Base-by-base conservation (phyloP, 2,329 filamentous ascomycete genomes). In the Fusarium sp. region DNA sequence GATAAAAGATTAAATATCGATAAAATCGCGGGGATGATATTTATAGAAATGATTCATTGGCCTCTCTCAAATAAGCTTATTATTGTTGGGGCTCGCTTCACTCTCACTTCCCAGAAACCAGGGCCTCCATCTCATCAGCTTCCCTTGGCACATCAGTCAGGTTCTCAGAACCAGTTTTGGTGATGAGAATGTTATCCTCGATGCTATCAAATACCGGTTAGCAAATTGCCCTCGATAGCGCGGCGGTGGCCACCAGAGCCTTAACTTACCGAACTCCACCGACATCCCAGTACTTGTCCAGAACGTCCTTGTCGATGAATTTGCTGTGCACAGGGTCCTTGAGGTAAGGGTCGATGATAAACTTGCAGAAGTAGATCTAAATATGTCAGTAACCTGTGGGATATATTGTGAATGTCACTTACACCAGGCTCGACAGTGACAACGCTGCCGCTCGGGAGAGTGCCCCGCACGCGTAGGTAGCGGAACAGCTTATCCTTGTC, bases 341-440 rank as follows among this genome's bases (percentile, higher is more conserved):
- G 18, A 97, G 85, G 79, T 92, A 96, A 0, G 94, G 93, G 48
- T 92, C 89, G 69, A 98, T 93, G 72, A 97, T 97, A 79, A 95
- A 97, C 26, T 90, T 89, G 82, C 94, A 97, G 82, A 98, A 98
- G 83, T 98, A 98, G 71, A 95, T 91, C 89, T 91, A 68, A 30
- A 22, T n/a, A 15, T 15, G 56, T 74, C 39, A 78, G 63, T 5
- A 30, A 14, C 28, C 6, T 16, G 13, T 20, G 15, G 28, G 24
- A 20, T 15, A 13, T 2, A 8, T 14, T 22, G 18, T 14, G 36
- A 11, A 26, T 8, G 31, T 4, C 20, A 86, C 90, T 82, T 86
- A 93, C 90, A 53, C 96, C 96, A 18, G 96, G 96, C 85, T 99
- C 96, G 42, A 98, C 95, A 0, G 96, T 99, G 59, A 99, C 91